Percentiles rank a stretch among this genome's conserved stretches.
phyloP scores from a whole-genome alignment of 495 filamentous ascomycete genomes.

The Collariella sp. region DNA sequence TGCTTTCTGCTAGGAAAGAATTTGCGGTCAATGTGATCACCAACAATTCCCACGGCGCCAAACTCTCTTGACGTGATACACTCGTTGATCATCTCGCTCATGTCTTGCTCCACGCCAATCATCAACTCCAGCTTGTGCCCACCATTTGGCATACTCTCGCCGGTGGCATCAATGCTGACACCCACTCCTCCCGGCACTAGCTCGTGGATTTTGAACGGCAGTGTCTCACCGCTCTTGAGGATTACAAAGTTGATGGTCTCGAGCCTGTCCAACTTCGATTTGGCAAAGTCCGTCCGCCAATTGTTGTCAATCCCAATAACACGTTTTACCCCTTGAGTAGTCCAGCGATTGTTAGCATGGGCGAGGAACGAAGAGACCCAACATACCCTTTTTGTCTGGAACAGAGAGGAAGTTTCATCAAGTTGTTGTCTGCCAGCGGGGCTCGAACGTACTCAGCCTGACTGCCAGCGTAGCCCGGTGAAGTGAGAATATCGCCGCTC shows the following conservation, averaged over 20 bases:
- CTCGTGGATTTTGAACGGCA: conserved; percentile 5
- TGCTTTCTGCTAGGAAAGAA: neutral
- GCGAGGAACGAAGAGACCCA: neutral
- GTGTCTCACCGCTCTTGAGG: neutral
- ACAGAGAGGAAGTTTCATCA: conserved; percentile 57
- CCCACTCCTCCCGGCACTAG: conserved; percentile 12
- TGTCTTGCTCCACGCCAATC: conserved; percentile 7
- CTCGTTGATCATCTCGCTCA: conserved; percentile 14
- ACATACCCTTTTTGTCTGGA: conserved; percentile 50
- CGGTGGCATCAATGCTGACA: conserved; percentile 9
- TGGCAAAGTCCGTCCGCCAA: conserved; percentile 7
- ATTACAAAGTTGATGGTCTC: conserved; percentile 9
- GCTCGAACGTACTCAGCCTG: conserved; percentile 63
- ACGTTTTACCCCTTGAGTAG: conserved; percentile 34
- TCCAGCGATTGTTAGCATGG: conserved; percentile 14
- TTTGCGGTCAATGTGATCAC: conserved; percentile 7
- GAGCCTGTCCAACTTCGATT: neutral
- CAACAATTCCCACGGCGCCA: conserved; percentile 9
- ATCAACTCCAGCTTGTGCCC: conserved; percentile 8
- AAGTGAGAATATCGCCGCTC: conserved; percentile 28
- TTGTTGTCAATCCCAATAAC: conserved; percentile 12
- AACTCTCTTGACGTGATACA: conserved; percentile 5
- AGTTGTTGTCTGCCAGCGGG: conserved; percentile 56
- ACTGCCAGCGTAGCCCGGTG: conserved; percentile 37
- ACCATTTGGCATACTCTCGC: conserved; percentile 11